Evolutionary conservation across 1,139 yeast species (phyloP), one percentile per base, ranked within the genome.

Genomic region (Meyerozyma athensensis): DNA sequence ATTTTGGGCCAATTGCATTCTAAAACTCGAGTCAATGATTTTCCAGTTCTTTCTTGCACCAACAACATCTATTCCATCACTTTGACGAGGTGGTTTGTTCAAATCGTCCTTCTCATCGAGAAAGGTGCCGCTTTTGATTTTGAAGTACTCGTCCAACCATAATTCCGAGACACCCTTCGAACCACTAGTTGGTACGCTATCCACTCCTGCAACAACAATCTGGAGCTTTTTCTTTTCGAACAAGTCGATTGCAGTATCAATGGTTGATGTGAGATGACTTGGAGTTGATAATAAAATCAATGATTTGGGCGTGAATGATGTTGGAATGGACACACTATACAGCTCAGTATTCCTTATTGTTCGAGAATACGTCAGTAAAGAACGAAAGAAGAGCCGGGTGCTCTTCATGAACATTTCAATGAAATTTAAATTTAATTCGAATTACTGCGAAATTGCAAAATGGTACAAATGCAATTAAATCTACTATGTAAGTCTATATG

Each of bases 201-300:
- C 80, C 4, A 73, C 62, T 7, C 79, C 76, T 0, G 75, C 77
- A 9, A 70, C 74, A 5, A 72, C 52, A 0, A 72, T 59, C 45
- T 72, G 76, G n/a, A 72, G 35, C 5, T 58, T 47, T 6, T 58
- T 50, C 14, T 44, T 30, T 33, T 59, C 55, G 44, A 56, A 50
- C n/a, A 67, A 47, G 1, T 48, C 42, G 6, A 68, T 59, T 10
- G 72, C 49, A 36, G 59, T 54, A 20, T 59, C 57, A 5, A 72
- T 63, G 14, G 63, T 58, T 2, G 23, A 74, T 51, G 39, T 65
- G 62, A 6, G 61, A 52, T 10, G 79, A 76, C 0, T 81, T 75
- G 4, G 78, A 55, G 36, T 13, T 38, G 43, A 36, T 26, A 44
- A 43, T 9, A 46, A 35, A 19, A 44, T 9, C 22, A 54, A 54